phyloP scores from a whole-genome alignment of 129 eudicot genomes.

The Centaurea solstitialis region DNA sequence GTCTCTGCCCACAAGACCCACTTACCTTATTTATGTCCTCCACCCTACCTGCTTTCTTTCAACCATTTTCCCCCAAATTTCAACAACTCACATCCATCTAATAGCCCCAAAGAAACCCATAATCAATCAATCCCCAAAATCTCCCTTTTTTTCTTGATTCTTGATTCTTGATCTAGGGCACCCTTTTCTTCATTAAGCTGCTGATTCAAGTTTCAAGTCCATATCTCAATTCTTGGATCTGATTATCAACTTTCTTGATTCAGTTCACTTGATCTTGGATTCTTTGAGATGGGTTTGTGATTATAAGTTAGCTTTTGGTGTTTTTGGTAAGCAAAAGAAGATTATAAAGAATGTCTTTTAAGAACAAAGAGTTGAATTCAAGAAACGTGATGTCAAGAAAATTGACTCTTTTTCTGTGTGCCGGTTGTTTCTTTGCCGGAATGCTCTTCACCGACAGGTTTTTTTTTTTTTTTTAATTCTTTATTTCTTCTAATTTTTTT shows the following conservation, averaged over 20 bases:
- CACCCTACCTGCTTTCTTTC: conserved; percentile 18
- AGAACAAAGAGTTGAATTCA: conserved; percentile 57
- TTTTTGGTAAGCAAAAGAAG: background rate
- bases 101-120: background rate
- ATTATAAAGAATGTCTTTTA: conserved; percentile 66
- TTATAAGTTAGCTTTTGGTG: conserved; percentile 18
- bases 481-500: background rate
- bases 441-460: conserved; percentile 99
- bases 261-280: conserved; percentile 18
- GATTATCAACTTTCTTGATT: background rate
- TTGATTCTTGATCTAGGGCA: conserved; percentile 19
- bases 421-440: conserved; percentile 91
- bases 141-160: background rate
- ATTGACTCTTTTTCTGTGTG: conserved; percentile 64
- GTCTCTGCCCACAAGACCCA: conserved; percentile 18
- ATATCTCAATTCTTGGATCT: conserved; percentile 18
- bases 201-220: background rate
- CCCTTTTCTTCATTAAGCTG: background rate
- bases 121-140: background rate
- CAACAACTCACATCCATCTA: conserved; percentile 10
- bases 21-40: conserved; percentile 19
- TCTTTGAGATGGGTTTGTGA: conserved; percentile 21
- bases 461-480: too few species aligned
- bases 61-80: conserved; percentile 29
- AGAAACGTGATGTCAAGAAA: conserved; percentile 58